Evolutionary conservation across 2,329 filamentous ascomycete genomes (phyloP).

Genomic region (Aspergillus melleus): DNA sequence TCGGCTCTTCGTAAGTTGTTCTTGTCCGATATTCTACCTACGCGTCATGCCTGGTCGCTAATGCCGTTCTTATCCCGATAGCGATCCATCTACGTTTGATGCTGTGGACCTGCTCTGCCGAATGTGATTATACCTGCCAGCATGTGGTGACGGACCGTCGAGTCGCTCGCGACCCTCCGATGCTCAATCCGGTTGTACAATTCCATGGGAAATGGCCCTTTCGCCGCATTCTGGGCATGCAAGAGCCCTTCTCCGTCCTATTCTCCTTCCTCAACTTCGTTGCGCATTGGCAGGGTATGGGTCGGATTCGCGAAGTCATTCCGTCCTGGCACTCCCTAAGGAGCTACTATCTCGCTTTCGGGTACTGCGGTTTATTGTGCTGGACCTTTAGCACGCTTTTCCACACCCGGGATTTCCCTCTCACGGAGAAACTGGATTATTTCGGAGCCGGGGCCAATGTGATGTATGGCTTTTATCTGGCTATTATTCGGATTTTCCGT

Average conservation of each 20-base stretch:
- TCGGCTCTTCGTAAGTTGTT: conserved; percentile 67
- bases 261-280: conserved; percentile 91
- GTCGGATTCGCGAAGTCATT: conserved; percentile 67
- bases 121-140: conserved; percentile 98
- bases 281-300: conserved; percentile 77
- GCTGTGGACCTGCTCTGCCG: conserved; percentile 85
- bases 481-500: conserved; percentile 77
- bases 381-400: conserved; percentile 92
- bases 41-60: conserved; percentile 1
- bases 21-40: background rate
- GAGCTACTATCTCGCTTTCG: conserved; percentile 77
- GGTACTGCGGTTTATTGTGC: conserved; percentile 75
- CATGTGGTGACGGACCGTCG: conserved; percentile 81
- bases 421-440: conserved; percentile 95
- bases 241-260: conserved; percentile 90
- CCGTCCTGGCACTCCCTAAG: conserved; percentile 73
- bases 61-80: conserved; percentile 39
- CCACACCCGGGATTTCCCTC: conserved; percentile 79
- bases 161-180: conserved; percentile 62
- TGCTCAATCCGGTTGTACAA: conserved; percentile 72
- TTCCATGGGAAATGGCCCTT: conserved; percentile 99
- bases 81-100: conserved; percentile 82
- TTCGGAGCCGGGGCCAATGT: conserved; percentile 89
- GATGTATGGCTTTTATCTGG: conserved; percentile 87
- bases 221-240: conserved; percentile 82